Conservation (phyloP, 148 eudicot genomes). For the Selenicereus undatus region DNA sequence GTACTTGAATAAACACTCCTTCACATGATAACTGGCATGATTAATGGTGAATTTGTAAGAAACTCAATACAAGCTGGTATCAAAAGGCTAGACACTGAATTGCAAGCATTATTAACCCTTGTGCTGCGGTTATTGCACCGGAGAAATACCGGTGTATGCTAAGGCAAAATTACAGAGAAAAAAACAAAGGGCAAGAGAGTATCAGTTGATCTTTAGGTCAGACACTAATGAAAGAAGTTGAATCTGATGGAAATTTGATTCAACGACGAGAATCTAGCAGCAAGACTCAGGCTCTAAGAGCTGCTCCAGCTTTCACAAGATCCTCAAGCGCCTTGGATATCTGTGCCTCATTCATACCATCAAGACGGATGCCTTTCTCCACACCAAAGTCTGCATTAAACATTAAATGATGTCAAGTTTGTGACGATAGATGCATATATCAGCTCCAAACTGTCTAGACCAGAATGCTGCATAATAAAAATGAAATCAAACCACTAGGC, state of each 20-base stretch:
- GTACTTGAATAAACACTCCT: background rate
- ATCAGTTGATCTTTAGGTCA: background rate
- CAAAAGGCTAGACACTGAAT: background rate
- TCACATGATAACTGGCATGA: background rate
- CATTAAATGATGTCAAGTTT: background rate
- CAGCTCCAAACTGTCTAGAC: no score
- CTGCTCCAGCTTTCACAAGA: conserved; percentile 71
- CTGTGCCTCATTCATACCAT: conserved; percentile 73
- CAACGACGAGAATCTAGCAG: background rate
- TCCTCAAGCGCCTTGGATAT: conserved; percentile 79
- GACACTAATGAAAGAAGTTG: background rate
- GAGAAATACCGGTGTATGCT: background rate
- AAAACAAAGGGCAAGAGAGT: background rate
- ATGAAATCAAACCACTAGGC: no score
- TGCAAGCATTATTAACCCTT: background rate
- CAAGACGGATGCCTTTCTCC: conserved; percentile 75
- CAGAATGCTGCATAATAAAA: no score
- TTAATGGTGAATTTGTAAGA: background rate
- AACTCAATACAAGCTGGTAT: background rate
- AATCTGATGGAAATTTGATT: background rate
- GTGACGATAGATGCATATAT: background rate
- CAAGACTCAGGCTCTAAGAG: conserved; percentile 47
- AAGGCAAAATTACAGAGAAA: background rate
- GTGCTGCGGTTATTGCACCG: conserved; percentile 8
- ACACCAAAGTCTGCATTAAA: conserved; percentile 64